Evolutionary conservation across 768 basidiomycete species (phyloP).

Genomic region (Psilocybe tampanensis): DNA sequence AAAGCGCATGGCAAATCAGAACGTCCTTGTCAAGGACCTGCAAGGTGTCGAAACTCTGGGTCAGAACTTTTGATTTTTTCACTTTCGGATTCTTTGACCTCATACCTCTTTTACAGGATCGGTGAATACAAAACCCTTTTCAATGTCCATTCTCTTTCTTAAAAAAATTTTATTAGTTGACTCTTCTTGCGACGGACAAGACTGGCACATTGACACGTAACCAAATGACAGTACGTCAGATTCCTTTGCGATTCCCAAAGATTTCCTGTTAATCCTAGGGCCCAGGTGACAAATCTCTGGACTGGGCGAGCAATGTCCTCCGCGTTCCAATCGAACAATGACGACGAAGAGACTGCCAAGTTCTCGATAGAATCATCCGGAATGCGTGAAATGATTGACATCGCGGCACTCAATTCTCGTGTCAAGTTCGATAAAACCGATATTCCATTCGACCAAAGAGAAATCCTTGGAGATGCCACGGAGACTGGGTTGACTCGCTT

Average conservation of each 20-base stretch:
- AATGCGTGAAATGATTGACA: slow-evolving; percentile 68
- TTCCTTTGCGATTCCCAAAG: neutral
- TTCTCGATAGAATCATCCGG: slow-evolving; percentile 56
- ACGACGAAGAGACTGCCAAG: slow-evolving; percentile 49
- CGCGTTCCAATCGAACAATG: slow-evolving; percentile 75
- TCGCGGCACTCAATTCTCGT: slow-evolving; percentile 66
- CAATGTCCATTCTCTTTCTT: neutral
- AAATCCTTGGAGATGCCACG: slow-evolving; percentile 73
- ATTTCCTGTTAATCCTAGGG: neutral
- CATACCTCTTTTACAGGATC: slow-evolving; percentile 50
- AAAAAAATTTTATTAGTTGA: slow-evolving; percentile 40
- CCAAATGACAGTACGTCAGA: slow-evolving; percentile 60
- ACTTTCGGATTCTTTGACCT: neutral
- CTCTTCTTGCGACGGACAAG: slow-evolving; percentile 71
- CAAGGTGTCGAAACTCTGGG: slow-evolving; percentile 74
- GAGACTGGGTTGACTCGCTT: slow-evolving; percentile 74
- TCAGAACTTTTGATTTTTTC: slow-evolving; percentile 23
- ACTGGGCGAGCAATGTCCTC: slow-evolving; percentile 63
- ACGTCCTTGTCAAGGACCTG: slow-evolving; percentile 74
- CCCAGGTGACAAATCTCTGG: slow-evolving; percentile 66
- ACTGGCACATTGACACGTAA: slow-evolving; percentile 73
- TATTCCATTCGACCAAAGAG: slow-evolving; percentile 60
- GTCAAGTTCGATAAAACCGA: slow-evolving; percentile 71
- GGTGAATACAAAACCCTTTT: slow-evolving; percentile 24
- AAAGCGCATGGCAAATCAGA: slow-evolving; percentile 71